These are phyloP conservation scores for Amylocystis lapponica DNA, from an alignment of 768 basidiomycete genomes.

Conservation along the genomic window DNA sequence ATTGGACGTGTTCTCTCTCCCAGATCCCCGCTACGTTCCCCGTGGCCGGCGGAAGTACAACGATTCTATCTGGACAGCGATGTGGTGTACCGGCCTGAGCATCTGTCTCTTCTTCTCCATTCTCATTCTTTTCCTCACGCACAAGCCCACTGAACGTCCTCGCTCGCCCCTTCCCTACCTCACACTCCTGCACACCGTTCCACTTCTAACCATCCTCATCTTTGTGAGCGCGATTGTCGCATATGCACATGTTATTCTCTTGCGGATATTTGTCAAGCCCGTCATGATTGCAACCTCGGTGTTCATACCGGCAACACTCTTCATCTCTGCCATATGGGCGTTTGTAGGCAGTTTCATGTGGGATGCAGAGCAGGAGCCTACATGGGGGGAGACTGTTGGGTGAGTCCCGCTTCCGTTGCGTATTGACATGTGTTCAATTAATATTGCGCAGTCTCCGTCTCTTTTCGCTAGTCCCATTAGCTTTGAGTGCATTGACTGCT, in stretches of 20 bases:
- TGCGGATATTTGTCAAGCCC: constrained; percentile 79
- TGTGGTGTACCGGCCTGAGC: constrained; percentile 56
- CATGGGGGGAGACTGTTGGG: constrained; percentile 83
- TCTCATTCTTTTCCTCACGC: constrained; percentile 57
- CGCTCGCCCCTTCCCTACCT: constrained; percentile 50
- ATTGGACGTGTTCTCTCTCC: constrained; percentile 68
- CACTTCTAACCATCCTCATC: constrained; percentile 67
- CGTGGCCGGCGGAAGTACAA: constrained; percentile 66
- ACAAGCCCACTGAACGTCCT: constrained; percentile 30
- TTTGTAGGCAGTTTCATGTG: constrained; percentile 76
- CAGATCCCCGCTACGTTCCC: constrained; percentile 67
- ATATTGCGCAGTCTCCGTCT: constrained; percentile 65
- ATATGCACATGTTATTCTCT: constrained; percentile 68
- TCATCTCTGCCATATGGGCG: constrained; percentile 74
- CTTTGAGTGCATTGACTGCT: constrained; percentile 63
- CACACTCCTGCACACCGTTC: constrained; percentile 71
- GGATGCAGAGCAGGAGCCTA: constrained; percentile 47
- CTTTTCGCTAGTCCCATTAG: constrained; percentile 71
- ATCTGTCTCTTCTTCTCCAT: constrained; percentile 59
- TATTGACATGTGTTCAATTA: constrained; percentile 4
- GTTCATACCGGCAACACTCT: constrained; percentile 67
- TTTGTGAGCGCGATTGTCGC: constrained; percentile 64
- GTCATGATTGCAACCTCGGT: constrained; percentile 75
- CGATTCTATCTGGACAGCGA: constrained; percentile 64
- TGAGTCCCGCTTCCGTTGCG: constrained; percentile 29